A percentile compares a stretch with the other conserved stretches of the same genome.
phyloP scores from a whole-genome alignment of 179 eudicot species.

The Kewa caespitosa region DNA sequence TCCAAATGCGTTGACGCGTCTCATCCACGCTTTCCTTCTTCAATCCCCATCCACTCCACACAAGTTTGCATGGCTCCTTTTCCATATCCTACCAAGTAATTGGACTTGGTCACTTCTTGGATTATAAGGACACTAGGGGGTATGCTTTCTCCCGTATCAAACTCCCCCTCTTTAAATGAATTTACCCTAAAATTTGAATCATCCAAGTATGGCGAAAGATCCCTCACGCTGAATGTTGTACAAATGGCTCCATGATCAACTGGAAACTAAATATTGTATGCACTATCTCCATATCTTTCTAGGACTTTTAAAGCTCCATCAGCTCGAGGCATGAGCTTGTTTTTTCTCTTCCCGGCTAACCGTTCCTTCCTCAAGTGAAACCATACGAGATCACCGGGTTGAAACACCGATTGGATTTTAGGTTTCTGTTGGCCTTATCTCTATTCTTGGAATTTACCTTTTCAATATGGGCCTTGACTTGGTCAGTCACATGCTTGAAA shows the following conservation, averaged over 20 bases:
- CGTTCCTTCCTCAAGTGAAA: not conserved
- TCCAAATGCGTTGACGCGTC: too few relatives aligned
- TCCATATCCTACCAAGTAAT: too few relatives aligned
- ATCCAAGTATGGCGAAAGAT: not conserved
- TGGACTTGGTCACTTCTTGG: too few relatives aligned
- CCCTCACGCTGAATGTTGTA: not conserved
- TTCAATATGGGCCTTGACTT: not conserved
- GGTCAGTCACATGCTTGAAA: not conserved
- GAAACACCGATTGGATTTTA: not conserved
- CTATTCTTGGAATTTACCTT: too few relatives aligned
- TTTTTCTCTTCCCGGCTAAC: not conserved
- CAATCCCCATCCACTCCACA: too few relatives aligned
- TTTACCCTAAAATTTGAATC: conserved; percentile 8
- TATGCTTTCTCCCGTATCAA: too few relatives aligned
- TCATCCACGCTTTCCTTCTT: too few relatives aligned
- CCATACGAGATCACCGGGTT: not conserved
- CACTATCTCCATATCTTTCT: too few relatives aligned
- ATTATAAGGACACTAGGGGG: too few relatives aligned
- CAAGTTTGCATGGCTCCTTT: too few relatives aligned
- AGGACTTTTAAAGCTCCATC: not conserved
- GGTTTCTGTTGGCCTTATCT: not conserved
- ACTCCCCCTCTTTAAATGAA: conserved; percentile 2
- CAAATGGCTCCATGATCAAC: not conserved
- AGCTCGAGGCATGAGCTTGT: not conserved
- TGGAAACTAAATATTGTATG: too few relatives aligned